phyloP scores from a whole-genome alignment of 345 rosid species.

The Linum trigynum region DNA sequence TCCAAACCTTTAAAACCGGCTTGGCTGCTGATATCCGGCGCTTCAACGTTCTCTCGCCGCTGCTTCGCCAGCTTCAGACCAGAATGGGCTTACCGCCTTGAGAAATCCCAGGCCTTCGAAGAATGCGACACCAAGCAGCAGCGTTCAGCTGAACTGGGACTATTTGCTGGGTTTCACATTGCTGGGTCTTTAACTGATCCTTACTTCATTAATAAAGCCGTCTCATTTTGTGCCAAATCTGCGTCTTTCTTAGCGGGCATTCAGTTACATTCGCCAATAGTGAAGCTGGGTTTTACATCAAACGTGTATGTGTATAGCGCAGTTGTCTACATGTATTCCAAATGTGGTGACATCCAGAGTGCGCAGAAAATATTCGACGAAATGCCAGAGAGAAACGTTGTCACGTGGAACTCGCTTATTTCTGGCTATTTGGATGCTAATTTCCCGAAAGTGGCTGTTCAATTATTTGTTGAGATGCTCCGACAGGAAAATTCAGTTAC shows the following conservation, averaged over 20 bases:
- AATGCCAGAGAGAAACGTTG: neutral
- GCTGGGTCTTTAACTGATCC: conserved; percentile 11
- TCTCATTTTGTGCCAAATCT: conserved; percentile 21
- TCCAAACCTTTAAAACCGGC: neutral
- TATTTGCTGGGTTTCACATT: neutral
- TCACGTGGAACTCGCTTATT: neutral
- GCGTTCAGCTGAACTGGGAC: neutral
- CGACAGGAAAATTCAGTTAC: neutral
- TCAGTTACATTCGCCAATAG: neutral
- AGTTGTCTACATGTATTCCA: neutral
- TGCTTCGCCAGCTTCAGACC: neutral
- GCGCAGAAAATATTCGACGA: neutral
- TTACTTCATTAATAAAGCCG: conserved; percentile 21
- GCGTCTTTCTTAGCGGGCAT: neutral
- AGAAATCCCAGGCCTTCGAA: neutral
- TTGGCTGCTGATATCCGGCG: neutral
- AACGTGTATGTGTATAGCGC: neutral
- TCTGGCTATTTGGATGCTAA: neutral
- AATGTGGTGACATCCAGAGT: neutral
- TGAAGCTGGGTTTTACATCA: neutral
- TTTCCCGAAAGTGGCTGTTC: neutral
- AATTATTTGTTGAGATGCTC: neutral
- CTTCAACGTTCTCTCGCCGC: neutral
- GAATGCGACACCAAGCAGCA: too few relatives aligned
- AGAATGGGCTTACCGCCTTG: neutral